Conservation (phyloP, 208 protist genomes). For the Trichomonas tenax region DNA sequence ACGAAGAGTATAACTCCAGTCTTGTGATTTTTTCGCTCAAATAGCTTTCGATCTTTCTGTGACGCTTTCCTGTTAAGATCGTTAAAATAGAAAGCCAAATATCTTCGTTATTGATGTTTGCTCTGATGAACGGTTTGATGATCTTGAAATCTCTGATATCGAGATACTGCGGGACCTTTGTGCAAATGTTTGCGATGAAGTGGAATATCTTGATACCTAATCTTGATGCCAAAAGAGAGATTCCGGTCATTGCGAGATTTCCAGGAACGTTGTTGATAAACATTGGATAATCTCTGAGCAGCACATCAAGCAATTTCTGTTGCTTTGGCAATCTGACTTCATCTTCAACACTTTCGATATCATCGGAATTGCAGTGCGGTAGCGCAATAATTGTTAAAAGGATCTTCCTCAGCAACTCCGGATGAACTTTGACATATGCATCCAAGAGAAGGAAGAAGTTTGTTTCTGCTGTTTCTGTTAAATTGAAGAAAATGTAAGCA, state of each 20-base stretch:
- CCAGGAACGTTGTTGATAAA: too few species aligned
- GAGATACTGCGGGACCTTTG: not conserved
- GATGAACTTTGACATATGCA: not conserved
- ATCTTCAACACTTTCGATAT: not conserved
- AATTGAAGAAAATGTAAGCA: not conserved
- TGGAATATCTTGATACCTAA: not conserved
- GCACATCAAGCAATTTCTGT: not conserved
- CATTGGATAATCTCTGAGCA: not conserved
- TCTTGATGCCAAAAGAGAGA: not conserved
- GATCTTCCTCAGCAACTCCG: not conserved
- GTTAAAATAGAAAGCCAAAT: not conserved
- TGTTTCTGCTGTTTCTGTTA: not conserved
- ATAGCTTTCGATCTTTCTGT: not conserved
- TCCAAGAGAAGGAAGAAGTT: not conserved
- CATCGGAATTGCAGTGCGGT: not conserved
- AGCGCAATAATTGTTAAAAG: not conserved
- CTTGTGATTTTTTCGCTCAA: not conserved
- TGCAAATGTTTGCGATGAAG: not conserved
- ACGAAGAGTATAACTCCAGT: not conserved
- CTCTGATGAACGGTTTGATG: not conserved
- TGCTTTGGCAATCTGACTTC: not conserved
- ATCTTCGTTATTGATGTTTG: not conserved
- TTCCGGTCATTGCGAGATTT: not conserved
- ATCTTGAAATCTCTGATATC: not conserved
- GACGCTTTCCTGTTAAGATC: not conserved